Percentiles rank a stretch among this genome's conserved stretches.
phyloP scores from a whole-genome alignment of 495 filamentous ascomycete species.

The Trichocladium uniseriatum region DNA sequence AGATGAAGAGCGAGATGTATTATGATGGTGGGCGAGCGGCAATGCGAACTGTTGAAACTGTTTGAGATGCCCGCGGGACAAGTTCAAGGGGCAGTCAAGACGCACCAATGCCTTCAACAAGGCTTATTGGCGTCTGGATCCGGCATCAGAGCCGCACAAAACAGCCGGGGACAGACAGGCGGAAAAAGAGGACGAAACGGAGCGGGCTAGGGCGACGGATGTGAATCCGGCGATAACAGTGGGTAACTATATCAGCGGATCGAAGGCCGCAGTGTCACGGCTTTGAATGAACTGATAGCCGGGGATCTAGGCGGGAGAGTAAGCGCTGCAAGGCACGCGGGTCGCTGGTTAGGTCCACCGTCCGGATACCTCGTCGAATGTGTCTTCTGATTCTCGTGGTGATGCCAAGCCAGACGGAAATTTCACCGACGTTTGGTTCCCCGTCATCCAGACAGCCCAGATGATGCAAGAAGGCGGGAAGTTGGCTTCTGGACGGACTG shows the following conservation, averaged over 20 bases:
- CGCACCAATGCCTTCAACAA: slow-evolving; percentile 1
- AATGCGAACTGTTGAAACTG: neutral
- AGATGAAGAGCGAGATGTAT: neutral
- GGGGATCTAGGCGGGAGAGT: slow-evolving; percentile 3
- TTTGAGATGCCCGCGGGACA: neutral
- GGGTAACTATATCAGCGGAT: slow-evolving; percentile 17
- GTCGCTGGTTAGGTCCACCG: too few species aligned
- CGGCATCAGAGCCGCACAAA: slow-evolving; percentile 18
- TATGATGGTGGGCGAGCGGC: neutral
- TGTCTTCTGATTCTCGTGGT: neutral
- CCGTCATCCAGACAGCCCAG: neutral
- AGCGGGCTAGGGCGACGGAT: slow-evolving; percentile 6
- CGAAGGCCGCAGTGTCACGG: slow-evolving; percentile 9
- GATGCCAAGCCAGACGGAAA: slow-evolving; percentile 3
- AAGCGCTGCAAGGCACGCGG: slow-evolving; percentile 3
- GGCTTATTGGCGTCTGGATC: slow-evolving; percentile 2
- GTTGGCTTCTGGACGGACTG: neutral
- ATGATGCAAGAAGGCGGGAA: neutral
- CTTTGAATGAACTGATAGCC: slow-evolving; percentile 9
- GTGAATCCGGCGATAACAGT: slow-evolving; percentile 13
- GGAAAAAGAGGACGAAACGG: slow-evolving; percentile 15
- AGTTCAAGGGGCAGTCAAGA: neutral
- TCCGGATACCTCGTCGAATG: neutral
- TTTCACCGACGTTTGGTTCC: neutral
- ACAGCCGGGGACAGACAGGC: slow-evolving; percentile 13